Evolutionary conservation across 495 filamentous ascomycete genomes (phyloP), one percentile per base, ranked within the genome.

Genomic region (Hypoxylon fragiforme): DNA sequence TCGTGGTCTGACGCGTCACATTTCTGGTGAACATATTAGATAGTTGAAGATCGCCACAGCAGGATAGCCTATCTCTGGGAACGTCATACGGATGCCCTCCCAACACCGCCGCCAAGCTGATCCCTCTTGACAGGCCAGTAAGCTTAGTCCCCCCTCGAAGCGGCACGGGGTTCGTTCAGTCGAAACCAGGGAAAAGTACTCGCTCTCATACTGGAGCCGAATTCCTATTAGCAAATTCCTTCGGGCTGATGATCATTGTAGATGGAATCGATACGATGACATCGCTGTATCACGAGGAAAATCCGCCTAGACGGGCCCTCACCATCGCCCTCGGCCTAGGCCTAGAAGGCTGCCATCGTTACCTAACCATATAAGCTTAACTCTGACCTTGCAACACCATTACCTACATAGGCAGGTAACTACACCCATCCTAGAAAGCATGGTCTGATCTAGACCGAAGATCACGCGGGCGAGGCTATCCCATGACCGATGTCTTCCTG

Each of bases 361-460:
- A 14, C 15, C 32, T 53, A 12, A 9, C 30, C n/a, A 11, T 40
- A 37, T 42, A 32, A 39, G 45, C 30, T 47, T 16, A 44, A 39
- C 2, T 13, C 3, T 15, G 0, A 37, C 35, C 41, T 32, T 11
- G 16, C 22, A 16, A 44, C n/a, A n/a, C n/a, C n/a, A n/a, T n/a
- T n/a, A n/a, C n/a, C n/a, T n/a, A n/a, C n/a, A n/a, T n/a, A n/a
- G n/a, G n/a, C n/a, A n/a, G n/a, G n/a, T n/a, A n/a, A n/a, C n/a
- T n/a, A n/a, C n/a, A n/a, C 11, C 37, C 28, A 43, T 21, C 35
- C 31, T 40, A 45, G 43, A 57, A 45, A 20, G 18, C 20, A 13
- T 44, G 22, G 58, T 44, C 48, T 62, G 52, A 36, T 57, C 58
- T 47, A 62, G 37, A 57, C 14, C 38, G 35, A 30, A 34, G 32